phyloP scores from a whole-genome alignment of 495 filamentous ascomycete species.

The Haplographium delicatum region DNA sequence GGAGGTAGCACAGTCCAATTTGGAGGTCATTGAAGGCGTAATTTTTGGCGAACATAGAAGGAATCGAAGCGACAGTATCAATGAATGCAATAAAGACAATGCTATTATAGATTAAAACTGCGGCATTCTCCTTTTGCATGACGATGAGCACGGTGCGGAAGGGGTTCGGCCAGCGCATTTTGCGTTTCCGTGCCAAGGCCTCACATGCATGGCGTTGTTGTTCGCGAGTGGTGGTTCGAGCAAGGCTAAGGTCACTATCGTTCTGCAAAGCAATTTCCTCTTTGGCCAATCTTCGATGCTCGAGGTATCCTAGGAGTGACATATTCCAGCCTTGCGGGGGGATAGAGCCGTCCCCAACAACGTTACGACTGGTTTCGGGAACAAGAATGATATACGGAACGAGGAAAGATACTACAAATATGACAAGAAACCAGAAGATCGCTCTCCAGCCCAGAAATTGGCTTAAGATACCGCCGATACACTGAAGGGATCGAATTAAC shows the following conservation, averaged over 20 bases:
- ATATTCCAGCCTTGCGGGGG: conserved; percentile 45
- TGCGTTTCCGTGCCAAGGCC: conserved; percentile 17
- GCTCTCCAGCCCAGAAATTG: background rate
- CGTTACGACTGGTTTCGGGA: conserved; percentile 53
- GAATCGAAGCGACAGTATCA: conserved; percentile 34
- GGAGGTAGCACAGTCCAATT: conserved; percentile 55
- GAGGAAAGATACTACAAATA: background rate
- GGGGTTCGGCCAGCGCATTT: conserved; percentile 18
- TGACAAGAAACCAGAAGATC: conserved; percentile 1
- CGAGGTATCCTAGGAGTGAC: conserved; percentile 26
- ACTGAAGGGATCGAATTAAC: too few species aligned
- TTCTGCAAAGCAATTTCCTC: background rate
- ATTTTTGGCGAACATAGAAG: conserved; percentile 39
- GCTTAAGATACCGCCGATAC: background rate
- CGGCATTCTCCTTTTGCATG: conserved; percentile 52
- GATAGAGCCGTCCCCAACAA: conserved; percentile 66
- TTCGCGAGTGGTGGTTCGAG: too few species aligned
- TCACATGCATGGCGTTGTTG: too few species aligned
- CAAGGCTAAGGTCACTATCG: too few species aligned
- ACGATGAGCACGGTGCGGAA: conserved; percentile 54
- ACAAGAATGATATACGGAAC: background rate
- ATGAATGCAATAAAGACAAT: conserved; percentile 47
- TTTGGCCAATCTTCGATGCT: conserved; percentile 30
- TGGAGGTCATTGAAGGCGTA: conserved; percentile 60
- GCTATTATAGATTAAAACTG: conserved; percentile 43